A percentile compares a stretch with the other conserved stretches of the same genome.
Conservation (phyloP, 1,284 basidiomycete genomes). For the Agaricales sp. region DNA sequence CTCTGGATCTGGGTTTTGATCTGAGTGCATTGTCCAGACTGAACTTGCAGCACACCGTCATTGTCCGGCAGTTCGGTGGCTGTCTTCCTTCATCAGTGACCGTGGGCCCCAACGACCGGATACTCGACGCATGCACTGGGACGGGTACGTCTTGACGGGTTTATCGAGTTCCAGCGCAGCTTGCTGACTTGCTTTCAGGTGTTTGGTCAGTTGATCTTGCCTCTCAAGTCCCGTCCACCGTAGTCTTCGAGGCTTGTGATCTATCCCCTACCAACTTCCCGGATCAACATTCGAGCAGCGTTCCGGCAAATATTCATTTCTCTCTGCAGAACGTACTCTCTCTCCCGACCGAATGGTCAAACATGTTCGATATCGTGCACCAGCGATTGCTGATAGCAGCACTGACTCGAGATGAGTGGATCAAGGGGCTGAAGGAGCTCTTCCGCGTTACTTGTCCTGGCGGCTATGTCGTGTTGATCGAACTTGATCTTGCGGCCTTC, state of each 20-base stretch:
- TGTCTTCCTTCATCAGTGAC: no score
- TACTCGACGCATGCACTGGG: no score
- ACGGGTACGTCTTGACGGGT: no score
- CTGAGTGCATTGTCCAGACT: no score
- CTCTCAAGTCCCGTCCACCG: conserved; percentile 3
- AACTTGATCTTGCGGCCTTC: conserved; percentile 2
- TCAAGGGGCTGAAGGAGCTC: conserved; percentile 9
- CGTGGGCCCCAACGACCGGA: no score
- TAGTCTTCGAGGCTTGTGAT: conserved; percentile 12
- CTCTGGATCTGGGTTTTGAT: no score
- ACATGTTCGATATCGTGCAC: conserved; percentile 14
- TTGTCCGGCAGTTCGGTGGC: no score
- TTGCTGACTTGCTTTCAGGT: no score
- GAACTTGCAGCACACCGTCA: no score
- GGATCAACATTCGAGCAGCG: no score
- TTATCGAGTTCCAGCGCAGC: no score
- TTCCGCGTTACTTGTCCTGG: conserved; percentile 14
- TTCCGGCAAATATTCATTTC: conserved; percentile 10
- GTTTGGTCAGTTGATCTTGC: conserved; percentile 7
- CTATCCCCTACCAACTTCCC: conserved; percentile 12
- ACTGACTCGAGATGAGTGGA: conserved; percentile 13
- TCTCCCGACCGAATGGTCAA: conserved; percentile 12
- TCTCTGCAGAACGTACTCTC: conserved; percentile 9
- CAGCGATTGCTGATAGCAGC: conserved; percentile 14
- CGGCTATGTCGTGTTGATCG: conserved; percentile 13